Evolutionary conservation across 768 basidiomycete species (phyloP).

Genomic region (Pulveroboletus sp.): DNA sequence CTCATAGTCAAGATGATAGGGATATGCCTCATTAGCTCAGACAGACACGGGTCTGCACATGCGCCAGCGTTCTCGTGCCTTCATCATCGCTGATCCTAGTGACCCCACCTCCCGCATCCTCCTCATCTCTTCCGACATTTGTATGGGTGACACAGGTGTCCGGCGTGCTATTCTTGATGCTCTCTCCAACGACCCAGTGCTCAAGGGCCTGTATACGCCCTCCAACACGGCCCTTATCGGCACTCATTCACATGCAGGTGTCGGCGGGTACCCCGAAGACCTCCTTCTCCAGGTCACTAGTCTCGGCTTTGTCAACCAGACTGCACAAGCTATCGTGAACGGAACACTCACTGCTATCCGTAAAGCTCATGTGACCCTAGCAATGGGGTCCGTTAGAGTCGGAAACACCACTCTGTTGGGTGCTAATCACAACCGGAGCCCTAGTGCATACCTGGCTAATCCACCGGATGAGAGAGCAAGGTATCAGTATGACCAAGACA

Average conservation of each 20-base stretch:
- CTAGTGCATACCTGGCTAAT: conserved; percentile 73
- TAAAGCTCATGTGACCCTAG: conserved; percentile 60
- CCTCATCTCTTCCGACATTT: conserved; percentile 80
- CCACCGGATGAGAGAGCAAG: conserved; percentile 62
- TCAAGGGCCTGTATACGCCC: conserved; percentile 61
- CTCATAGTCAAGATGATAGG: conserved; percentile 34
- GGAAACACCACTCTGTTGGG: conserved; percentile 68
- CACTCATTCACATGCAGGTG: conserved; percentile 74
- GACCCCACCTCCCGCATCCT: conserved; percentile 51
- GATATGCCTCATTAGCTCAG: conserved; percentile 63
- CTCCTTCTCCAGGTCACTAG: conserved; percentile 74
- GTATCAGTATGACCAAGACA: conserved; percentile 72
- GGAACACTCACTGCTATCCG: conserved; percentile 68
- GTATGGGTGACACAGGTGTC: conserved; percentile 76
- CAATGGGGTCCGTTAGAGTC: conserved; percentile 53
- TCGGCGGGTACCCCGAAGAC: conserved; percentile 76
- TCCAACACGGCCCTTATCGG: conserved; percentile 73
- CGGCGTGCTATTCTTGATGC: conserved; percentile 62
- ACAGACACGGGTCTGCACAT: conserved; percentile 74
- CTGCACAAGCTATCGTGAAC: conserved; percentile 66
- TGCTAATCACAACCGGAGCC: conserved; percentile 72
- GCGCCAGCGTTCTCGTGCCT: conserved; percentile 75
- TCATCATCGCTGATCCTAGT: conserved; percentile 55
- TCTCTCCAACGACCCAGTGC: conserved; percentile 45
- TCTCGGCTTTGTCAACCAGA: conserved; percentile 67